Evolutionary conservation across 306 rosid species (phyloP).

Genomic region (Clitoria ternatea): DNA sequence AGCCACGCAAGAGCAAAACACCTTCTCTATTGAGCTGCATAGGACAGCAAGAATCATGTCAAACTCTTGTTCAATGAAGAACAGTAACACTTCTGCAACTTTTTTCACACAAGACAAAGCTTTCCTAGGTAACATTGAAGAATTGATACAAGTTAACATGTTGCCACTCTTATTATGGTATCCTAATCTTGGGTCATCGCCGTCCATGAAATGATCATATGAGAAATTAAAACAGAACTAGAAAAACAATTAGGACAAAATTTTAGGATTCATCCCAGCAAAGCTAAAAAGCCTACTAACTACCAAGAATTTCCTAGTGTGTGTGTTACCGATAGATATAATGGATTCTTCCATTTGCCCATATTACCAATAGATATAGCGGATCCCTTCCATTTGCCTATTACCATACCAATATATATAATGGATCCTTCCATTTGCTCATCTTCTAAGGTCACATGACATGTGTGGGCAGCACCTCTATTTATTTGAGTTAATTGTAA

Average conservation of each 20-base stretch:
- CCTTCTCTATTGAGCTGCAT: constrained; percentile 89
- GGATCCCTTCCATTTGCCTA: too few species aligned
- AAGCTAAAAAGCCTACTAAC: constrained; percentile 7
- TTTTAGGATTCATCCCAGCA: background rate
- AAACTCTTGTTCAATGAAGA: background rate
- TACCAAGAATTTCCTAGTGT: too few species aligned
- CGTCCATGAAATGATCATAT: background rate
- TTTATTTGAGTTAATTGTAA: too few species aligned
- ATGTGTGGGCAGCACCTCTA: too few species aligned
- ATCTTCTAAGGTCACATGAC: too few species aligned
- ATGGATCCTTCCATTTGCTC: too few species aligned
- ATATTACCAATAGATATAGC: too few species aligned
- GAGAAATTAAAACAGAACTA: background rate
- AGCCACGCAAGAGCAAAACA: constrained; percentile 77
- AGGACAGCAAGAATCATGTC: constrained; percentile 26
- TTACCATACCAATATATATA: too few species aligned
- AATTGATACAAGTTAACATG: background rate
- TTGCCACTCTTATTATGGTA: background rate
- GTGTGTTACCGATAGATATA: too few species aligned
- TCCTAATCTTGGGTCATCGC: background rate
- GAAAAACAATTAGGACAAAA: background rate
- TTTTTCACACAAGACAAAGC: background rate
- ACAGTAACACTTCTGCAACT: background rate
- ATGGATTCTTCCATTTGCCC: too few species aligned
- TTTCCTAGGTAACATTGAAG: background rate